Conservation (phyloP, 2,329 filamentous ascomycete species). For the Albophoma yamanashiensis region DNA sequence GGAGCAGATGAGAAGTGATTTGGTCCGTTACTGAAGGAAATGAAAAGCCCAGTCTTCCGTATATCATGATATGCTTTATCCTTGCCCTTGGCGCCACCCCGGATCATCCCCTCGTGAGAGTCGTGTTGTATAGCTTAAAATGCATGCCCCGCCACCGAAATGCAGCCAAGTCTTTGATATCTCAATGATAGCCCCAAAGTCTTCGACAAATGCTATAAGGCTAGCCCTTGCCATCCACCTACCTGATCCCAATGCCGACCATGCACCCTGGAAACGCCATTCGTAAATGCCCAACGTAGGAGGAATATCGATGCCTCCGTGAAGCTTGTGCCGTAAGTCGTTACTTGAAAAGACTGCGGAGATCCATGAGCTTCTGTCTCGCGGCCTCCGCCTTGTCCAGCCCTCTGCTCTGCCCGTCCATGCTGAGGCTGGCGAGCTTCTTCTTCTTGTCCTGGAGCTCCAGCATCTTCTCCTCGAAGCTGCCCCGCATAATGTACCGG, state of each 20-base stretch:
- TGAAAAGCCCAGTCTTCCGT: not conserved
- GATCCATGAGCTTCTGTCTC: slow-evolving; percentile 49
- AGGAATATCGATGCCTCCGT: not conserved
- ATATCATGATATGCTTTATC: not conserved
- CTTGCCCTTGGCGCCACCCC: not conserved
- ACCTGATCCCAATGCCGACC: not conserved
- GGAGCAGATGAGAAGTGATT: not conserved
- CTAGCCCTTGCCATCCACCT: not conserved
- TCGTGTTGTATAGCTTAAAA: not conserved
- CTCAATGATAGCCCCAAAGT: not conserved
- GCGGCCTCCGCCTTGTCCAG: slow-evolving; percentile 43
- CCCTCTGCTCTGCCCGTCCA: slow-evolving; percentile 52
- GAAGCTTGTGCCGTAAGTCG: not conserved
- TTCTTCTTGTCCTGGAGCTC: slow-evolving; percentile 87
- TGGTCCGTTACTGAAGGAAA: not conserved
- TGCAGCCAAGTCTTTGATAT: not conserved
- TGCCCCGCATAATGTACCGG: slow-evolving; percentile 79
- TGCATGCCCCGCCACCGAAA: not conserved
- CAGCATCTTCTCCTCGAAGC: slow-evolving; percentile 91
- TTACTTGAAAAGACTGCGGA: slow-evolving; percentile 47
- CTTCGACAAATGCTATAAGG: not conserved
- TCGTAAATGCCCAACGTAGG: not conserved
- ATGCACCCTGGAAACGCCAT: slow-evolving; percentile 1
- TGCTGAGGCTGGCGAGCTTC: slow-evolving; percentile 76
- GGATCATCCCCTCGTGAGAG: not conserved